phyloP scores from a whole-genome alignment of 306 rosid species.

The Cucumis cinereus region DNA sequence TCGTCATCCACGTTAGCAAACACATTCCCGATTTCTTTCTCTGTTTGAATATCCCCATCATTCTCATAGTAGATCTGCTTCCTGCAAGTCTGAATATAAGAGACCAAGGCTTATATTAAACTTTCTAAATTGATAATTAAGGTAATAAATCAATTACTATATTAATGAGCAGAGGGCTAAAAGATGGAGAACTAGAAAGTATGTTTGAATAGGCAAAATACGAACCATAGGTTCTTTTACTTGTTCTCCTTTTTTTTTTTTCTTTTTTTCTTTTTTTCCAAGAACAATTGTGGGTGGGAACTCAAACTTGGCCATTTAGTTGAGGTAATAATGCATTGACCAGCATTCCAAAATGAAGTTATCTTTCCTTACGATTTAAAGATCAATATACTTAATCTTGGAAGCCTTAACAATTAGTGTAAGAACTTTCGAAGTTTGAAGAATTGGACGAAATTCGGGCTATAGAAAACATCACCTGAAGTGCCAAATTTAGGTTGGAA shows the following conservation, averaged over 20 bases:
- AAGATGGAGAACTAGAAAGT: background rate
- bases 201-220: background rate
- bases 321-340: background rate
- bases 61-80: slow-evolving; percentile 30
- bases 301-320: background rate
- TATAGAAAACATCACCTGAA: slow-evolving; percentile 39
- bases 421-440: background rate
- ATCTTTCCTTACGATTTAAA: background rate
- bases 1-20: slow-evolving; percentile 25
- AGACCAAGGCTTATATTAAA: background rate
- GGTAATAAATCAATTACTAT: background rate
- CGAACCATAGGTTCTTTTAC: background rate
- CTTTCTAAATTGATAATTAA: background rate
- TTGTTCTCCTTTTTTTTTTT: too few relatives aligned
- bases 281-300: background rate
- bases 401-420: background rate
- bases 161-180: background rate
- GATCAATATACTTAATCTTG: background rate
- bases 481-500: slow-evolving; percentile 34
- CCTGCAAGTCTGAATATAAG: slow-evolving; percentile 53
- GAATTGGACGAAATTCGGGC: background rate
- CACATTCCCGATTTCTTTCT: slow-evolving; percentile 25
- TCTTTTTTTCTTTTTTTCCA: background rate
- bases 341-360: background rate
- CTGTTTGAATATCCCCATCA: slow-evolving; percentile 17